phyloP scores from a whole-genome alignment of 352 stramenopile species.

The Saprolegnia parasitica region DNA sequence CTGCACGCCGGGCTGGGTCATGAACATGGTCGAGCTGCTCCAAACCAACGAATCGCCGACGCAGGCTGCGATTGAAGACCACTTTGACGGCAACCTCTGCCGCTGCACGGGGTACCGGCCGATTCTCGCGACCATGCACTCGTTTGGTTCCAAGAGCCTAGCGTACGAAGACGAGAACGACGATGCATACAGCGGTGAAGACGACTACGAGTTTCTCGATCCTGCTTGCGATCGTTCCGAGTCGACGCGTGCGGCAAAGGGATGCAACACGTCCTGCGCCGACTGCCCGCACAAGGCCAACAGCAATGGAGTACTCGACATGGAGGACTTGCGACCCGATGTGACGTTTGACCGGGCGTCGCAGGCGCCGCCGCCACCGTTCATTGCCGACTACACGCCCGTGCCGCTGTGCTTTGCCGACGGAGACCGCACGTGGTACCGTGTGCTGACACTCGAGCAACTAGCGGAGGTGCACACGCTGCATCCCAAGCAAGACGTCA shows the following conservation, averaged over 20 bases:
- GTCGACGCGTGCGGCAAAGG: background rate
- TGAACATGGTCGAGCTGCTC: constrained; percentile 40
- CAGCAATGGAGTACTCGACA: background rate
- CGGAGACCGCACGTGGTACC: constrained; percentile 35
- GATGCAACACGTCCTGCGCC: constrained; percentile 18
- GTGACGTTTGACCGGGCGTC: background rate
- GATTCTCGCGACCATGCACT: constrained; percentile 41
- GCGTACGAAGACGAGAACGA: constrained; percentile 4
- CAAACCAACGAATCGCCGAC: constrained; percentile 39
- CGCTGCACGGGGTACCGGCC: constrained; percentile 80
- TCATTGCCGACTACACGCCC: constrained; percentile 12
- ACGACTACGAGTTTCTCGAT: constrained; percentile 21
- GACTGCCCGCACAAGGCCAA: constrained; percentile 1
- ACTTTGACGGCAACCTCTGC: constrained; percentile 88
- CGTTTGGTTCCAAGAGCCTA: constrained; percentile 26
- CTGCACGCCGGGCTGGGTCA: constrained; percentile 52
- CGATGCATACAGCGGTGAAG: background rate
- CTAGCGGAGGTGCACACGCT: constrained; percentile 29
- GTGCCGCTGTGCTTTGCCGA: background rate
- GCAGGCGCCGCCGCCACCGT: background rate
- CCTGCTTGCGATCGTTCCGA: constrained; percentile 4
- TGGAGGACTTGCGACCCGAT: constrained; percentile 11
- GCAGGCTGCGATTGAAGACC: constrained; percentile 54
- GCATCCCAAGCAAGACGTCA: constrained; percentile 27
- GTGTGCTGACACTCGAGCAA: constrained; percentile 36